A percentile compares a stretch with the other conserved stretches of the same genome.
phyloP scores from a whole-genome alignment of 2,329 filamentous ascomycete species.

The Exophiala dermatitidis region DNA sequence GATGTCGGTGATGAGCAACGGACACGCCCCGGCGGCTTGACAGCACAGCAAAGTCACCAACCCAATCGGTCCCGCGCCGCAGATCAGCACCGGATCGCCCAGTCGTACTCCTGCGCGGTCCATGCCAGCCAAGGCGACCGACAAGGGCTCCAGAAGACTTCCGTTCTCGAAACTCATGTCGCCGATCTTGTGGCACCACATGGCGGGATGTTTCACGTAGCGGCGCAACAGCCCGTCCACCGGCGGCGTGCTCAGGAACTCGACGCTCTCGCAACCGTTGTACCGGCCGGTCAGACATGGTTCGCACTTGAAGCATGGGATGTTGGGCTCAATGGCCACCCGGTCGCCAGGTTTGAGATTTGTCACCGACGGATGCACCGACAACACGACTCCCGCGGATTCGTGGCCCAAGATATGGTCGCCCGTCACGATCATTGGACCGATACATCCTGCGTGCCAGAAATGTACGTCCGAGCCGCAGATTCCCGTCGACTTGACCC shows the following conservation, averaged over 20 bases:
- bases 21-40: conserved; percentile 78
- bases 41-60: conserved; percentile 80
- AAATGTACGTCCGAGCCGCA: conserved; percentile 97
- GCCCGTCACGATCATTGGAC: conserved; percentile 84
- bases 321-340: conserved; percentile 87
- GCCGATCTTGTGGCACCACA: conserved; percentile 95
- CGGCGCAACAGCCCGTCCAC: conserved; percentile 78
- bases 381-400: conserved; percentile 70
- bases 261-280: conserved; percentile 82
- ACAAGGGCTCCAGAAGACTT: conserved; percentile 81
- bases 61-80: conserved; percentile 89
- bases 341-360: conserved; percentile 76
- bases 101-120: conserved; percentile 73
- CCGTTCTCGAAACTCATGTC: conserved; percentile 89
- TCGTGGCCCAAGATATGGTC: conserved; percentile 94
- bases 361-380: conserved; percentile 68
- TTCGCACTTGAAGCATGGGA: conserved; percentile 86
- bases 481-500: conserved; percentile 89
- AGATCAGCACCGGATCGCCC: conserved; percentile 81
- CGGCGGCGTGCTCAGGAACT: conserved; percentile 85
- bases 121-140: conserved; percentile 80
- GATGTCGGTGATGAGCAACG: conserved; percentile 90
- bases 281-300: conserved; percentile 87
- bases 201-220: conserved; percentile 89
- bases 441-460: conserved; percentile 92